A percentile compares a stretch with the other conserved stretches of the same genome.
Conservation (phyloP, 495 filamentous ascomycete species). For the Patellaria atrata region DNA sequence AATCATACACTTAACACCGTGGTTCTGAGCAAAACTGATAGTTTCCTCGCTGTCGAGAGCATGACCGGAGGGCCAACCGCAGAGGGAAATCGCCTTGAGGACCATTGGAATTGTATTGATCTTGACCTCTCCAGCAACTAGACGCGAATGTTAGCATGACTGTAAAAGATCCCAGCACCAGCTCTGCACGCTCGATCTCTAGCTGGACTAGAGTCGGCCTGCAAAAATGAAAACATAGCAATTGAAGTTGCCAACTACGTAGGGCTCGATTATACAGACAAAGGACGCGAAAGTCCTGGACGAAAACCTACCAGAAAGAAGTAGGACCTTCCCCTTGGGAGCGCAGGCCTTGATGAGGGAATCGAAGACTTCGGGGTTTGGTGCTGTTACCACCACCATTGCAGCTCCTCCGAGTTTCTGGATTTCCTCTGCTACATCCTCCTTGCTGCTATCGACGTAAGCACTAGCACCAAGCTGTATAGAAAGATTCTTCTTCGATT, state of each 20-base stretch:
- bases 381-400: conserved; percentile 49
- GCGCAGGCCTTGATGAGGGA: conserved; percentile 41
- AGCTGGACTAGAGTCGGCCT: too few species aligned
- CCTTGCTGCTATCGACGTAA: conserved; percentile 47
- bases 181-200: too few species aligned
- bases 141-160: not conserved
- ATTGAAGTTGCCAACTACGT: too few species aligned
- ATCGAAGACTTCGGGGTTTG: conserved; percentile 38
- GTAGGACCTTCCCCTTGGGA: conserved; percentile 43
- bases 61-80: conserved; percentile 50
- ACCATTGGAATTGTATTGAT: conserved; percentile 38
- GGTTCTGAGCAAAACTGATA: conserved; percentile 42
- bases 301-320: conserved; percentile 36
- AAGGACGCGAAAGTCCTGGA: not conserved
- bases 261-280: too few species aligned
- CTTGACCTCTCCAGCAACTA: conserved; percentile 35
- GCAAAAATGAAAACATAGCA: too few species aligned
- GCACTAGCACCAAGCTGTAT: conserved; percentile 49
- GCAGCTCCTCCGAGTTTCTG: conserved; percentile 46
- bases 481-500: conserved; percentile 44
- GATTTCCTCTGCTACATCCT: conserved; percentile 36
- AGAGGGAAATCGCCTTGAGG: conserved; percentile 35
- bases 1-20: conserved; percentile 47
- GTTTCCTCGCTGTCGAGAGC: conserved; percentile 52
- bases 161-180: not conserved